phyloP scores from a whole-genome alignment of 2,329 filamentous ascomycete genomes.

The Fusarium tupiense region DNA sequence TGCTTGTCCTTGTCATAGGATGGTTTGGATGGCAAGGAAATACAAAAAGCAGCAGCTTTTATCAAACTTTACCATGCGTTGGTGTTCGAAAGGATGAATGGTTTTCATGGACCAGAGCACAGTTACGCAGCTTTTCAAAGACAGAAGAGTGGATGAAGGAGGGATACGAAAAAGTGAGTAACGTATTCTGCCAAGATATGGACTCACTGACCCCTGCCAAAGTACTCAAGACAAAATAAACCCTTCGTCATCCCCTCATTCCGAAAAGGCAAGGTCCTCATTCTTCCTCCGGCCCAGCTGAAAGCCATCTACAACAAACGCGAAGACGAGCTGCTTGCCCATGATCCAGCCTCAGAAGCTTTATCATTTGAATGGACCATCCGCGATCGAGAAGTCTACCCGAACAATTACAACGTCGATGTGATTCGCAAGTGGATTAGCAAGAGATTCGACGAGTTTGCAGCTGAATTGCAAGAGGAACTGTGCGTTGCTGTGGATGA shows the following conservation, averaged over 20 bases:
- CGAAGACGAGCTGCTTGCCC: background rate
- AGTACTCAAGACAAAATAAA: background rate
- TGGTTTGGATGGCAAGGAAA: background rate
- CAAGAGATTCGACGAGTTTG: background rate
- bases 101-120: background rate
- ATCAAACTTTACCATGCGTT: background rate
- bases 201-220: background rate
- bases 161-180: background rate
- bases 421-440: background rate
- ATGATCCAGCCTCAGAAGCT: background rate
- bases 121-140: background rate
- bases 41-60: background rate
- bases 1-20: background rate
- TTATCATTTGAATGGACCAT: background rate
- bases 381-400: background rate
- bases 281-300: background rate
- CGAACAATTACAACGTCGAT: background rate
- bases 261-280: background rate
- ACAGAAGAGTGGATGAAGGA: background rate
- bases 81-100: background rate
- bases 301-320: background rate
- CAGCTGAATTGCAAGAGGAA: background rate
- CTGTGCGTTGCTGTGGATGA: background rate
- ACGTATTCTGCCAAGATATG: no score
- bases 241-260: background rate